Conservation (phyloP, 495 filamentous ascomycete species). For the Aspergillus wentii region DNA sequence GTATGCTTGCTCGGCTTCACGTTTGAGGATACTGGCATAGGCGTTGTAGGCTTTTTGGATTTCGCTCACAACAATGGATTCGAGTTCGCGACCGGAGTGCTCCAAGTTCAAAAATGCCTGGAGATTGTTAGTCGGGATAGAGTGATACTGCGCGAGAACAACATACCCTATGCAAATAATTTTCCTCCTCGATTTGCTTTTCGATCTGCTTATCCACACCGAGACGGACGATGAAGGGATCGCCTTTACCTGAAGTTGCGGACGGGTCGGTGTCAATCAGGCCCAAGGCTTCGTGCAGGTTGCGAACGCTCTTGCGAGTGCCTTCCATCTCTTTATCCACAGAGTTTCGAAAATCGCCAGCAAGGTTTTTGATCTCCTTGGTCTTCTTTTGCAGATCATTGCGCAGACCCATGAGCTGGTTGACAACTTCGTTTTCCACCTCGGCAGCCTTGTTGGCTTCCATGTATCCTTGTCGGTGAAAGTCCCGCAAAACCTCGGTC, state of each 20-base stretch:
- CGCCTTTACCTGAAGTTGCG: conserved; percentile 73
- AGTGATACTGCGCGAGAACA: not conserved
- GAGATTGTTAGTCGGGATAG: not conserved
- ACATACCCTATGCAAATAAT: conserved; percentile 85
- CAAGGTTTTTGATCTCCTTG: conserved; percentile 91
- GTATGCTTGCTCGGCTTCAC: conserved; percentile 79
- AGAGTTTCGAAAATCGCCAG: conserved; percentile 88
- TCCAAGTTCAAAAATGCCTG: conserved; percentile 95
- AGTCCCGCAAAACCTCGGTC: conserved; percentile 70
- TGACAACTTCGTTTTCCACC: conserved; percentile 86
- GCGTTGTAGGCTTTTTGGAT: conserved; percentile 97
- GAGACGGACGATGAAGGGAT: conserved; percentile 83
- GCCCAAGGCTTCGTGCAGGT: conserved; percentile 74
- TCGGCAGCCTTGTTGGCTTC: conserved; percentile 88
- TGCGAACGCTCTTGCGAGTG: conserved; percentile 62
- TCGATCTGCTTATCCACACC: conserved; percentile 84
- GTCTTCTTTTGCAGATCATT: conserved; percentile 92
- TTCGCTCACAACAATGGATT: conserved; percentile 92
- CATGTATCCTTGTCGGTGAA: conserved; percentile 73
- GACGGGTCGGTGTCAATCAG: conserved; percentile 72
- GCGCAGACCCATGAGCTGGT: conserved; percentile 76
- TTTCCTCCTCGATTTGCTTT: conserved; percentile 92
- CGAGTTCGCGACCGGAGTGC: conserved; percentile 87
- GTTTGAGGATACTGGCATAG: conserved; percentile 81
- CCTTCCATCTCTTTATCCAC: conserved; percentile 53